Conservation (phyloP, 257 asterid genomes). For the Linderniella brevidens region DNA sequence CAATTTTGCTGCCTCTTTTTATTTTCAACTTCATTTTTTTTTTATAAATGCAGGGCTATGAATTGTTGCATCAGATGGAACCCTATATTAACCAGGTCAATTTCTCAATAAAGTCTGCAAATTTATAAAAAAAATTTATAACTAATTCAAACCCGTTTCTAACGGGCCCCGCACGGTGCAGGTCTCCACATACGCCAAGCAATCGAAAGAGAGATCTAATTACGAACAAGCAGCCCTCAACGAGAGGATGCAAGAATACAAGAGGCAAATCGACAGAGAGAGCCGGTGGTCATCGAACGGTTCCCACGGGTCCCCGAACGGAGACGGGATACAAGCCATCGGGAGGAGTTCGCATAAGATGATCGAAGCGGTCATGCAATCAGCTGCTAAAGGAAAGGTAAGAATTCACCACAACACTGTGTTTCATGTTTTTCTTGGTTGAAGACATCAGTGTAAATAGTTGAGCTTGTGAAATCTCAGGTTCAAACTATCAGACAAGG, state of each 20-base stretch:
- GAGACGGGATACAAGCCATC: constrained; percentile 95
- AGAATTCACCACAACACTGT: constrained; percentile 7
- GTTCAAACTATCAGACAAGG: constrained; percentile 99
- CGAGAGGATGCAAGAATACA: constrained; percentile 96
- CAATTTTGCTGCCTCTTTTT: neutral
- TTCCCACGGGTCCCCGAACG: constrained; percentile 84
- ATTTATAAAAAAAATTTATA: too few species aligned
- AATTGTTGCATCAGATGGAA: constrained; percentile 98
- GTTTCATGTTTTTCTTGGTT: constrained; percentile 5
- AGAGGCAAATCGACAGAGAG: constrained; percentile 84
- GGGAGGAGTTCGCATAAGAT: constrained; percentile 98
- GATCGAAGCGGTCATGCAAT: constrained; percentile 98
- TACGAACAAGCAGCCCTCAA: constrained; percentile 94
- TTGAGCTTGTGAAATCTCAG: constrained; percentile 32
- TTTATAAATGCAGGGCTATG: constrained; percentile 65
- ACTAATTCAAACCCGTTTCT: too few species aligned
- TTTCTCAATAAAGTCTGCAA: too few species aligned
- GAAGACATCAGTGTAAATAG: constrained; percentile 9
- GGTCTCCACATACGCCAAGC: constrained; percentile 96
- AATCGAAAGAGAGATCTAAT: constrained; percentile 88
- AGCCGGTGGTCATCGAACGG: constrained; percentile 86
- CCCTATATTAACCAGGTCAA: constrained; percentile 94
- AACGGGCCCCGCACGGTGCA: constrained; percentile 13
- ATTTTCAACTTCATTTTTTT: constrained; percentile 7
- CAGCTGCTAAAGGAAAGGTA: constrained; percentile 98